Evolutionary conservation across 2,329 filamentous ascomycete species (phyloP).

Genomic region (Neospermospora avenae): DNA sequence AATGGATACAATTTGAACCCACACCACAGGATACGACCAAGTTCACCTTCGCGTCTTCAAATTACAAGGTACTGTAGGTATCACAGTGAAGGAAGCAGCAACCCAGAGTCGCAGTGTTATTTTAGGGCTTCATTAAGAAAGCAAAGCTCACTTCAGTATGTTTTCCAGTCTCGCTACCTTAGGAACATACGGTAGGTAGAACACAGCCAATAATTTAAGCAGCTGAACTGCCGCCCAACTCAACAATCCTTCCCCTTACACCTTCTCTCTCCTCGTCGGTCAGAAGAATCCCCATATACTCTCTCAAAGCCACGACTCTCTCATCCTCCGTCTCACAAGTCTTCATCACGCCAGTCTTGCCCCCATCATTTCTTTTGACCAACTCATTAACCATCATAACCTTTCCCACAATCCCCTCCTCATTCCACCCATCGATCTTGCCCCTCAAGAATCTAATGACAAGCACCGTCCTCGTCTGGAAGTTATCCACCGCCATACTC

Average conservation of each 20-base stretch:
- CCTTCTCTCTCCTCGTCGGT: slow-evolving; percentile 47
- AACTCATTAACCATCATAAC: slow-evolving; percentile 48
- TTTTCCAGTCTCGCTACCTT: too few species aligned
- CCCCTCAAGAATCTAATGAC: slow-evolving; percentile 55
- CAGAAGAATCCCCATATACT: slow-evolving; percentile 49
- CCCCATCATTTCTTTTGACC: slow-evolving; percentile 52
- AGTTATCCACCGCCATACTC: slow-evolving; percentile 53
- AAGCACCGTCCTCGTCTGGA: slow-evolving; percentile 54
- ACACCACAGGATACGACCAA: too few species aligned
- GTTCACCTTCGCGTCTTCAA: too few species aligned
- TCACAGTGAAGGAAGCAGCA: too few species aligned
- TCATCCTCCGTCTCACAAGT: slow-evolving; percentile 50
- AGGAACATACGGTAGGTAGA: too few species aligned
- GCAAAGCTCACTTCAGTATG: too few species aligned
- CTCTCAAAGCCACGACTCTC: slow-evolving; percentile 47
- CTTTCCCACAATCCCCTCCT: slow-evolving; percentile 47
- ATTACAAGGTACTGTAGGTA: too few species aligned
- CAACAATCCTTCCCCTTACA: slow-evolving; percentile 44
- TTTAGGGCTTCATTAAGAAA: too few species aligned
- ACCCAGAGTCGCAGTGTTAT: too few species aligned
- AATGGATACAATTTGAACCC: too few species aligned
- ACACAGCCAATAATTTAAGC: background rate
- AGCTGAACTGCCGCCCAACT: slow-evolving; percentile 8
- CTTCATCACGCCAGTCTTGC: slow-evolving; percentile 46
- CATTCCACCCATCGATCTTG: slow-evolving; percentile 15